Evolutionary conservation across 2,329 filamentous ascomycete species (phyloP), one percentile per base, ranked within the genome.

Genomic region (Cercospora janseana): DNA sequence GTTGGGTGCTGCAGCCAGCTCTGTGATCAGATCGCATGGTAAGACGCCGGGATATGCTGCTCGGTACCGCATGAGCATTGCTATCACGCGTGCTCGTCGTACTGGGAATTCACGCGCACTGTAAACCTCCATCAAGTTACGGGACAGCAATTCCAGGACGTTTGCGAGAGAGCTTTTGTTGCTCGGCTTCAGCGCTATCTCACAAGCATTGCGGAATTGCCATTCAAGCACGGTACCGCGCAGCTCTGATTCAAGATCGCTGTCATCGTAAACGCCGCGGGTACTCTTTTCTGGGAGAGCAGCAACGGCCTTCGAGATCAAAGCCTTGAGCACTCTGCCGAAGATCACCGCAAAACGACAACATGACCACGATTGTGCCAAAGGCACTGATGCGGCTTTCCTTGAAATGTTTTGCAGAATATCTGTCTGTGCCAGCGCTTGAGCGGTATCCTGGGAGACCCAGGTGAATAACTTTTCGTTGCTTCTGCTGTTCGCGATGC

Each of bases 341-440:
- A 66, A 35, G 6, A 54, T 48, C 9, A 63, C 42, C 3, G 55
- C 54, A 10, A 38, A 29, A 10, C 38, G 37, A n/a, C 58, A 60
- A 10, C 45, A 41, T 18, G 52, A 42, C 60, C 61, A 66, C 12
- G 56, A 57, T 27, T 47, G 32, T 3, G 41, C 21, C 9, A 60
- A 71, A 0, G 85, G 74, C 38, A 74, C 70, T 1, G 67, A 75
- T 1, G 73, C 66, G 4, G 85, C 71, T 2, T 69, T 67, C 4
- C 70, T 59, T 0, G 78, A 76, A n/a, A 87, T 74, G 1, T 69
- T 65, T n/a, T 72, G 65, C 20, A 87, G 68, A 1, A 77, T 72
- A 2, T 80, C 81, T 29, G 80, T 75, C 20, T 79, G 76, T 4
- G 87, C 73, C 60, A 86, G 74, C 46, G 77, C 77, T 12, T 79